Base-by-base conservation (phyloP, 108 stramenopile species). In the Cyclotella distinguenda region DNA sequence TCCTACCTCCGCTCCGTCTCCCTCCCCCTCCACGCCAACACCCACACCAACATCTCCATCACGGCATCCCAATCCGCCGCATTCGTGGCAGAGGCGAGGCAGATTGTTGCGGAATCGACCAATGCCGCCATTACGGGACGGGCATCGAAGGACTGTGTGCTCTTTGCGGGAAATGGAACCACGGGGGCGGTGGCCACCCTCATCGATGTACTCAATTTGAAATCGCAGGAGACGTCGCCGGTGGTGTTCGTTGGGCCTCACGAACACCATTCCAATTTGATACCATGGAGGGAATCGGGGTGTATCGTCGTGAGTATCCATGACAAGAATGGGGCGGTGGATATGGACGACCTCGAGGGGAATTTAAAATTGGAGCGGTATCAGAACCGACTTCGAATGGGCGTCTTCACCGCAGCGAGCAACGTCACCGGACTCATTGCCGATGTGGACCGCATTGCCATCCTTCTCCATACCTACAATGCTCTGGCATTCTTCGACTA, bases 181-280 rank as follows among this genome's bases (percentile, higher is more conserved):
- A 99, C 99, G 5, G 80, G 83, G 8, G 95, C 95, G 6, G 89
- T 98, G 21, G 84, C 84, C 35, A 48, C 84, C 21, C 55, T 94
- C 13, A 79, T 91, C 56, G 88, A 91, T 67, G 81, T 77, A 50
- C 53, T 94, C 46, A 84, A 86, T 28, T 48, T 90, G 9, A 62
- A 66, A 5, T 6, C 4, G 27, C 7, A 21, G 10, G 28, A 39
- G 32, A 79, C 51, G n/a, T 52, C 66, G 6, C 85, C 85, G 6
- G 79, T 97, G 1, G 86, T 98, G 15, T 89, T 99, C 67, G 78
- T 93, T 21, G 93, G 97, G 6, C 95, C 97, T 10, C 97, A 89
- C 53, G 97, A 96, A 77, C 99, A 99, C 72, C 99, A 99, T 66
- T 95, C 95, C 53, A 98, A 97, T 71, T 61, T 99, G 32, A 64